phyloP scores from a whole-genome alignment of 164 flowering plant species.

The Chimonanthus praecox region DNA sequence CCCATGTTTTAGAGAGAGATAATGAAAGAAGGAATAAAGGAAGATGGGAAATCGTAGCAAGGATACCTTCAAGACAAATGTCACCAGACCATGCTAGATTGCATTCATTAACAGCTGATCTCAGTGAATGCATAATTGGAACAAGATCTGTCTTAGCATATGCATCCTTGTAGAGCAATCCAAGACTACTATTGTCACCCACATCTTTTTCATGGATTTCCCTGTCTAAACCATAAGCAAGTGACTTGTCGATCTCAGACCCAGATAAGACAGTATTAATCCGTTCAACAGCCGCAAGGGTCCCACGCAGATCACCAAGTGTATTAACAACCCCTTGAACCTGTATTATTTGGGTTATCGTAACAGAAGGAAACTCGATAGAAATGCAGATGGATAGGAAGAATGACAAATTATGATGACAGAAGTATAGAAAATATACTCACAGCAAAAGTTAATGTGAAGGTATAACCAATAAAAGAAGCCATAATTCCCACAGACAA shows the following conservation, averaged over 20 bases:
- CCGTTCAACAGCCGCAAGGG: slow-evolving; percentile 86
- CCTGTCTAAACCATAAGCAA: slow-evolving; percentile 81
- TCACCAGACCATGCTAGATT: slow-evolving; percentile 75
- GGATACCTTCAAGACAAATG: slow-evolving; percentile 81
- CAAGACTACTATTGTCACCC: slow-evolving; percentile 38
- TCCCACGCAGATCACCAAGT: slow-evolving; percentile 90
- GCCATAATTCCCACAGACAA: slow-evolving; percentile 82
- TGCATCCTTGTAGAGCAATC: slow-evolving; percentile 39
- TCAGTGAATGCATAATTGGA: slow-evolving; percentile 38
- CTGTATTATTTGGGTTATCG: slow-evolving; percentile 28
- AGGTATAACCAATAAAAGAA: slow-evolving; percentile 95
- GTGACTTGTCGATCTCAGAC: slow-evolving; percentile 77
- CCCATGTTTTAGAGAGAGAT: neutral
- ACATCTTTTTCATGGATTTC: slow-evolving; percentile 45
- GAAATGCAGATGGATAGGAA: slow-evolving; percentile 1
- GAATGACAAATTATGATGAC: neutral
- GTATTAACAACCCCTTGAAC: slow-evolving; percentile 98
- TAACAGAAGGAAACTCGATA: slow-evolving; percentile 1
- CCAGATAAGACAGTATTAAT: slow-evolving; percentile 76
- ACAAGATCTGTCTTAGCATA: slow-evolving; percentile 24
- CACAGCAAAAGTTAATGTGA: slow-evolving; percentile 95
- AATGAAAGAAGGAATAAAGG: neutral
- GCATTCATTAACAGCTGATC: slow-evolving; percentile 47
- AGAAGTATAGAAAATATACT: slow-evolving; percentile 26
- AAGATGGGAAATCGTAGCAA: neutral